Conservation (phyloP, 768 basidiomycete genomes). For the Mrakia hoshinonis region DNA sequence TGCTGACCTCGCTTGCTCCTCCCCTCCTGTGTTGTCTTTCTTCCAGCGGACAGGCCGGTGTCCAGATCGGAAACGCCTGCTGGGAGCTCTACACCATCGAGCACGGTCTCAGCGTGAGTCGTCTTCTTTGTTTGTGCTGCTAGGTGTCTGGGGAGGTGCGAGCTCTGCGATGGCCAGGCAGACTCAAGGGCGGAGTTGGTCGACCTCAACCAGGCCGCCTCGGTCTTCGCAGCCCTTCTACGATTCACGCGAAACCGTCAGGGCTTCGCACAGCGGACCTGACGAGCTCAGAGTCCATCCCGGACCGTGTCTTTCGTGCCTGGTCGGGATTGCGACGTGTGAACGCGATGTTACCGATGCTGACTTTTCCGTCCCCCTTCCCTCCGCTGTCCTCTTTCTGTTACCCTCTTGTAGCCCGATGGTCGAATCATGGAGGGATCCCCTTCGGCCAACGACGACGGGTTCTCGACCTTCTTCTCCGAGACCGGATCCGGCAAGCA, state of each 20-base stretch:
- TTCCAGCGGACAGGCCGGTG: constrained; percentile 66
- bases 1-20: neutral
- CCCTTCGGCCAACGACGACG: constrained; percentile 66
- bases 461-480: constrained; percentile 99
- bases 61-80: constrained; percentile 80
- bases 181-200: neutral
- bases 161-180: neutral
- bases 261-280: neutral
- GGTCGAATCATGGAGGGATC: constrained; percentile 78
- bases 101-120: constrained; percentile 82
- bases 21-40: neutral
- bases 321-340: neutral
- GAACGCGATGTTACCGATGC: neutral
- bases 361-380: neutral
- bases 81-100: constrained; percentile 99
- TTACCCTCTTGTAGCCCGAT: constrained; percentile 59
- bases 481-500: constrained; percentile 96
- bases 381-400: neutral
- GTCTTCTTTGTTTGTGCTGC: constrained; percentile 19
- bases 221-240: too few relatives aligned
- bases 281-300: neutral
- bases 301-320: neutral
- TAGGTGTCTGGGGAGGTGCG: neutral
- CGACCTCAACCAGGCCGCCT: neutral
- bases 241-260: too few relatives aligned